Evolutionary conservation across 768 basidiomycete species (phyloP).

Genomic region (Lentinula lateritia): DNA sequence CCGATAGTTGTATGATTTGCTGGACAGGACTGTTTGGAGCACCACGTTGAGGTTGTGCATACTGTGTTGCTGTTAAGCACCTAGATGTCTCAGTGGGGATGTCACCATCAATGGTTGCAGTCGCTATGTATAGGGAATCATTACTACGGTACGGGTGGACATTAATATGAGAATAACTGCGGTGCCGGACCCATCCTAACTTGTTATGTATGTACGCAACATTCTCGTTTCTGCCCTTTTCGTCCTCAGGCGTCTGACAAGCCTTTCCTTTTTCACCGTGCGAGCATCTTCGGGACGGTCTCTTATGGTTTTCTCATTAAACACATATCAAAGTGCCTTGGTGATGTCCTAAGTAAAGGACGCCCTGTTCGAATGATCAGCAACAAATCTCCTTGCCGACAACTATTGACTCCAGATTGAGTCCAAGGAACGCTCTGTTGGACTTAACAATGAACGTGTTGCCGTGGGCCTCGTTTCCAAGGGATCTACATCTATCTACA

Average conservation of each 20-base stretch:
- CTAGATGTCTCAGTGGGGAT: background rate
- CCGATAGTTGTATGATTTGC: background rate
- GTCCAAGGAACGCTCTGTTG: slow-evolving; percentile 29
- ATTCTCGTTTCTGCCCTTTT: background rate
- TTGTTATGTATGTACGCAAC: background rate
- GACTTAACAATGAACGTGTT: slow-evolving; percentile 28
- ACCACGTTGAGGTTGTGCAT: background rate
- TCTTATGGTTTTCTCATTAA: background rate
- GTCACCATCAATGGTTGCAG: background rate
- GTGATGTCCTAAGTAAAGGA: background rate
- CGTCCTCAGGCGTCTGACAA: background rate
- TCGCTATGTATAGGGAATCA: background rate
- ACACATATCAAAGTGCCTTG: background rate
- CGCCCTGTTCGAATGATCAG: slow-evolving; percentile 19
- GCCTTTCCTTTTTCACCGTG: background rate
- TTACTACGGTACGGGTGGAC: background rate
- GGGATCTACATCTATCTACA: slow-evolving; percentile 26
- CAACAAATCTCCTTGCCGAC: slow-evolving; percentile 62
- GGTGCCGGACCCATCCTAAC: background rate
- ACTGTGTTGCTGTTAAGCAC: background rate
- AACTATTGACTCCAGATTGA: slow-evolving; percentile 39
- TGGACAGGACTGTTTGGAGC: background rate
- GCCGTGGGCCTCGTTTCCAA: slow-evolving; percentile 52
- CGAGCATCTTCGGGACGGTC: background rate
- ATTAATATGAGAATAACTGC: background rate